Base-by-base conservation (phyloP, 164 flowering plant genomes). In the Vitis amurensis region DNA sequence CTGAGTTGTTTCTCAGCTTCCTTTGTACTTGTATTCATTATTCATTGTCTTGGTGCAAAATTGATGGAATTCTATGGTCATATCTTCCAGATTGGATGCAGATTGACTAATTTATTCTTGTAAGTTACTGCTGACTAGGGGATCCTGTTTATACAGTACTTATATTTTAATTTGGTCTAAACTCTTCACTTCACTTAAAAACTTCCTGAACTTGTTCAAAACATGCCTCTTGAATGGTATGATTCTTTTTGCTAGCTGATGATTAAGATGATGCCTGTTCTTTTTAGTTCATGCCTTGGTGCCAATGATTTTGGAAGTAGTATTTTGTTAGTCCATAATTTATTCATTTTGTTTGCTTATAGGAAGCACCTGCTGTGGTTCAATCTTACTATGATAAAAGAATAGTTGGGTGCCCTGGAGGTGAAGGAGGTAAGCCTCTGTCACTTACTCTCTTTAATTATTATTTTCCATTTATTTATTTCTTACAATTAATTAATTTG, bases 361-460 rank as follows among this genome's bases (percentile, higher is more conserved):
- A 89, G 90, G 91, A 89, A 75, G 78, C 78, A 50, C 91, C 94
- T 70, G 90, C 94, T 69, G 75, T 89, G 53, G 61, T 89, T 5
- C 74, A 85, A 70, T 89, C 94, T 29, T 64, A 61, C 71, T 87
- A 75, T 73, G 81, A 87, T 81, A 82, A 80, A 75, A 85, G 94
- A 79, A 80, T 87, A 66, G 91, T 89, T 47, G 94, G 94, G 66
- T 89, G 94, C 73, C 91, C 94, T 67, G 91, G 94, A 31, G 91
- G 82, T 71, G 94, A 85, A 78, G 91, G 87, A 51, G 90, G 91
- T 87, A 68, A 71, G 84, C 77, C 23, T 10, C 15, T 47, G 8
- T 56, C 64, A 2, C 44, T 13, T 53, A 13, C 11, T 53, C 56
- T 9, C n/a, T 53, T 53, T 53, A 53, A 53, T 53, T 53, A 53